Evolutionary conservation across 2,329 filamentous ascomycete species (phyloP).

Genomic region (Pseudogymnoascus destructans): DNA sequence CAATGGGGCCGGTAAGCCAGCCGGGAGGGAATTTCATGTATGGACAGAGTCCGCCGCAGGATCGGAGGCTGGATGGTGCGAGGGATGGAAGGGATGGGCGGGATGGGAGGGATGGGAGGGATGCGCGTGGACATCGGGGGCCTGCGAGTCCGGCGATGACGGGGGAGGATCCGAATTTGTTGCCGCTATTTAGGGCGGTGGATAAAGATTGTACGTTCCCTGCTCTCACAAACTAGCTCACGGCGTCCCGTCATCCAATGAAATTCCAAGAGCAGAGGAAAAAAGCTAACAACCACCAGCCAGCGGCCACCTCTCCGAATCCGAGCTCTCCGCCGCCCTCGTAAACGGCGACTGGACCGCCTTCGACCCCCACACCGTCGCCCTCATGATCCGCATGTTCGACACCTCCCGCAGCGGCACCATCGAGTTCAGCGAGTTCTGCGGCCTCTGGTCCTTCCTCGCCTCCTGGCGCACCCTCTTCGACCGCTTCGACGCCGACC

Average conservation of each 20-base stretch:
- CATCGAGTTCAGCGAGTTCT: conserved; percentile 93
- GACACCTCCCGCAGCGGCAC: conserved; percentile 79
- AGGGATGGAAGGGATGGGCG: not conserved
- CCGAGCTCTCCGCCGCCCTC: conserved; percentile 75
- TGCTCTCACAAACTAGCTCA: not conserved
- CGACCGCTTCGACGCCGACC: conserved; percentile 85
- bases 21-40: not conserved
- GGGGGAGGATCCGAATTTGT: conserved; percentile 55
- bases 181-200: conserved; percentile 78
- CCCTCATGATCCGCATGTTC: conserved; percentile 99
- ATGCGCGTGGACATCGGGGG: not conserved
- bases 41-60: not conserved
- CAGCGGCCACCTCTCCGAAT: conserved; percentile 71
- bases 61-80: not conserved
- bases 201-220: conserved; percentile 59
- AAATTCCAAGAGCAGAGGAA: not conserved
- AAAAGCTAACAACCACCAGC: conserved; percentile 31
- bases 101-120: not conserved
- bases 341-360: conserved; percentile 94
- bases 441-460: conserved; percentile 89
- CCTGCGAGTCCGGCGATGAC: not conserved
- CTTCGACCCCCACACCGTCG: conserved; percentile 86
- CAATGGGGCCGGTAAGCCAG: not conserved
- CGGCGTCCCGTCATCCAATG: too few species aligned
- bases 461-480: conserved; percentile 90